phyloP scores from a whole-genome alignment of 768 basidiomycete species.

The Suillus weaverae region DNA sequence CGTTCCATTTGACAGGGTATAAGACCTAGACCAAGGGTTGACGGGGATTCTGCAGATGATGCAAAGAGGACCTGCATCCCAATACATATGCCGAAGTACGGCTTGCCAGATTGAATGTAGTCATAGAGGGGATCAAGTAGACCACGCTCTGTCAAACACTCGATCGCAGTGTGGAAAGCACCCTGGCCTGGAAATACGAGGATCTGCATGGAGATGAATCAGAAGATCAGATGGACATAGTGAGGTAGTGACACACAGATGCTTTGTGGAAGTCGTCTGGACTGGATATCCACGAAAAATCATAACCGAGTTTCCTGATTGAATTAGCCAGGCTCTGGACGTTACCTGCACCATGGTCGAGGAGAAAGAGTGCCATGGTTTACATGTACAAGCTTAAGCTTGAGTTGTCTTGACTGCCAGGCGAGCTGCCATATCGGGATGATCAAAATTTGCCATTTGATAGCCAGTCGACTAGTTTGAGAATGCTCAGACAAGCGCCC shows the following conservation, averaged over 20 bases:
- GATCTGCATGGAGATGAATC: conserved; percentile 50
- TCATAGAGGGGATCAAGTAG: conserved; percentile 76
- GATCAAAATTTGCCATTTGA: conserved; percentile 3
- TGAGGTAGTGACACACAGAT: conserved; percentile 60
- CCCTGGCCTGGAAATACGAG: conserved; percentile 98
- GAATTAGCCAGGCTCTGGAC: conserved; percentile 94
- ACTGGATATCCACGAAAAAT: conserved; percentile 84
- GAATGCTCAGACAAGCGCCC: background rate
- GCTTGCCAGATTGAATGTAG: conserved; percentile 85
- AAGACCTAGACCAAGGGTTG: conserved; percentile 70
- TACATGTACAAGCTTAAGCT: background rate
- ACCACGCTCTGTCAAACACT: conserved; percentile 68
- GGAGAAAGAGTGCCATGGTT: conserved; percentile 71
- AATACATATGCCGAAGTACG: conserved; percentile 98
- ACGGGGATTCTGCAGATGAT: conserved; percentile 77
- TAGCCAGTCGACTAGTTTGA: background rate
- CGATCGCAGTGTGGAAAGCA: conserved; percentile 85
- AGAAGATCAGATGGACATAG: conserved; percentile 7
- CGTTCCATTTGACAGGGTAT: conserved; percentile 79
- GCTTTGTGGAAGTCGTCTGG: conserved; percentile 84
- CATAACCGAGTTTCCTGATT: conserved; percentile 76
- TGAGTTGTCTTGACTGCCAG: background rate
- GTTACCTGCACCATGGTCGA: conserved; percentile 97
- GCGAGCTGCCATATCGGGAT: conserved; percentile 11
- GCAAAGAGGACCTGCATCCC: conserved; percentile 96